Percentiles rank a stretch among this genome's conserved stretches.
Conservation (phyloP, 768 basidiomycete genomes). For the Antrodiella citrinella region DNA sequence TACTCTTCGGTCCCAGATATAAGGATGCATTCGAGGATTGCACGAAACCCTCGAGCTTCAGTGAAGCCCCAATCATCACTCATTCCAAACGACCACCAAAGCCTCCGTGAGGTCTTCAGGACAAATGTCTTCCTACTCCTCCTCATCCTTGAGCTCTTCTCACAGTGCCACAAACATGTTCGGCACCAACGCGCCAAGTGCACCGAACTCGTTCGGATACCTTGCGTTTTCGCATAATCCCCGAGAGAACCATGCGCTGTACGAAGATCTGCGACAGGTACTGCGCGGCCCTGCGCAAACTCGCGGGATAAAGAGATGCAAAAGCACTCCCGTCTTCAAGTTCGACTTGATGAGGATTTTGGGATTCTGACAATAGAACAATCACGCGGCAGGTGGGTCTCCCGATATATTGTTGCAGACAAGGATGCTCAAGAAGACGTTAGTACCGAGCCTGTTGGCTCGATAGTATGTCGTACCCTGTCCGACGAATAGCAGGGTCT, state of each 20-base stretch:
- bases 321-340: not conserved
- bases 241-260: slow-evolving; percentile 14
- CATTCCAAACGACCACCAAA: not conserved
- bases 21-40: no score
- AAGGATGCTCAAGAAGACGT: no score
- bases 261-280: slow-evolving; percentile 11
- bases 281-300: not conserved
- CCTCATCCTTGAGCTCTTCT: not conserved
- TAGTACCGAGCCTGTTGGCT: no score
- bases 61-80: not conserved
- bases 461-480: not conserved
- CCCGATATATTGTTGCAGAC: no score
- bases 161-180: no score
- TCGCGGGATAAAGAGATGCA: not conserved
- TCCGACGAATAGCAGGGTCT: no score
- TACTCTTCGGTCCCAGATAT: no score
- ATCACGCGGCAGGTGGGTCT: no score
- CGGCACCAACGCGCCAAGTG: slow-evolving; percentile 4
- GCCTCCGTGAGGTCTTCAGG: not conserved
- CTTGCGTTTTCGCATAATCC: slow-evolving; percentile 15
- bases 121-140: not conserved
- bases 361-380: not conserved
- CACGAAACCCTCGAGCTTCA: not conserved
- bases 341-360: not conserved
- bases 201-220: slow-evolving; percentile 12